These are phyloP conservation scores for Lonicera japonica DNA, from an alignment of 129 eudicot species.

Conservation along the genomic window DNA sequence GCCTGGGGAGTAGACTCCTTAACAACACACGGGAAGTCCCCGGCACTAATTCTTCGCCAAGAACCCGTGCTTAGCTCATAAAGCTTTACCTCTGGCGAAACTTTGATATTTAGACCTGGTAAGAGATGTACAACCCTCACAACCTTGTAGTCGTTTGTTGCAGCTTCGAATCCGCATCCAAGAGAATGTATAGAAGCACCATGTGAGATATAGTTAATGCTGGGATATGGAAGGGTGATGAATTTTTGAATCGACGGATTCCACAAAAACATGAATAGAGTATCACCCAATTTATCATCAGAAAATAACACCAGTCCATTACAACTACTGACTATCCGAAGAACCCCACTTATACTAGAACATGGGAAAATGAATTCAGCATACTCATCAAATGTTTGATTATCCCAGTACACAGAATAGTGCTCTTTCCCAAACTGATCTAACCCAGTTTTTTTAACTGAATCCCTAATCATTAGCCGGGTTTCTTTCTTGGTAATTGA, in stretches of 20 bases:
- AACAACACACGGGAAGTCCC: neutral
- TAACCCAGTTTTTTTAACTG: too few species aligned
- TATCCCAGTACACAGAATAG: neutral
- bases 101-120: neutral
- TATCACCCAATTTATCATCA: neutral
- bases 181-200: neutral
- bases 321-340: neutral
- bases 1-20: neutral
- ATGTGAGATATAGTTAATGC: neutral
- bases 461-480: neutral
- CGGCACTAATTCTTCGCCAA: conserved; percentile 4
- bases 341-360: neutral
- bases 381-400: neutral
- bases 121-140: neutral
- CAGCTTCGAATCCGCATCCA: conserved; percentile 8
- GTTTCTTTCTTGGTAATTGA: neutral
- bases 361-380: neutral
- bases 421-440: neutral
- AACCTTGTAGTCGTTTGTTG: conserved; percentile 6
- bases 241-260: neutral
- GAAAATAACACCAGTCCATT: conserved; percentile 12
- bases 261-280: neutral
- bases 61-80: conserved; percentile 4
- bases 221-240: neutral
- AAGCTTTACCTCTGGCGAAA: conserved; percentile 8